phyloP scores from a whole-genome alignment of 768 basidiomycete genomes.

The Boletus rex-veris region DNA sequence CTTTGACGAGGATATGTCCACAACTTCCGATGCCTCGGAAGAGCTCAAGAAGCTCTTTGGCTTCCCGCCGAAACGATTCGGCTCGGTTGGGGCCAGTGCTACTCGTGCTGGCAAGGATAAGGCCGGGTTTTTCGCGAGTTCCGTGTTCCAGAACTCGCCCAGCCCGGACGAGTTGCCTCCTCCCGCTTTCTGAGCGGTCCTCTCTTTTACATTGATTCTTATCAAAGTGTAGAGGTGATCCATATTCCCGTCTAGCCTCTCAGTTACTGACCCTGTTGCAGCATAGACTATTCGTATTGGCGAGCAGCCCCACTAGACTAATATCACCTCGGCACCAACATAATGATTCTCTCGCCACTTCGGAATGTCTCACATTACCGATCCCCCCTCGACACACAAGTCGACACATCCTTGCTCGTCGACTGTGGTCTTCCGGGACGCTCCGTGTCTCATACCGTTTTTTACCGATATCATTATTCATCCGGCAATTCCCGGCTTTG shows the following conservation, averaged over 20 bases:
- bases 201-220: conserved; percentile 26
- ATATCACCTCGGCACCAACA: conserved; percentile 33
- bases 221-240: conserved; percentile 41
- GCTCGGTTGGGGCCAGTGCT: conserved; percentile 27
- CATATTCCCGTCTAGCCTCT: neutral
- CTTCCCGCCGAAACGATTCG: conserved; percentile 29
- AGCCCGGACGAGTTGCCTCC: conserved; percentile 78
- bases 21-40: conserved; percentile 40
- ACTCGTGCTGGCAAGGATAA: conserved; percentile 30
- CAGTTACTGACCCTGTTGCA: conserved; percentile 8
- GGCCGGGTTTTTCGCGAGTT: conserved; percentile 70
- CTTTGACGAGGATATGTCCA: conserved; percentile 59
- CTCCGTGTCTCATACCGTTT: conserved; percentile 25
- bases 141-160: conserved; percentile 82
- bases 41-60: conserved; percentile 35
- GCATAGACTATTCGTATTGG: conserved; percentile 39
- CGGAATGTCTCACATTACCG: conserved; percentile 29
- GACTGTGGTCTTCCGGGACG: conserved; percentile 20
- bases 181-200: conserved; percentile 51
- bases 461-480: conserved; percentile 41
- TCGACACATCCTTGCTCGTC: conserved; percentile 5
- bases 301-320: conserved; percentile 35
- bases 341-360: conserved; percentile 23
- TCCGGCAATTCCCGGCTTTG: conserved; percentile 37
- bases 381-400: neutral